Percentiles rank a stretch among this genome's conserved stretches.
Evolutionary conservation across 495 filamentous ascomycete genomes (phyloP).

Genomic region (Neurospora sp.): DNA sequence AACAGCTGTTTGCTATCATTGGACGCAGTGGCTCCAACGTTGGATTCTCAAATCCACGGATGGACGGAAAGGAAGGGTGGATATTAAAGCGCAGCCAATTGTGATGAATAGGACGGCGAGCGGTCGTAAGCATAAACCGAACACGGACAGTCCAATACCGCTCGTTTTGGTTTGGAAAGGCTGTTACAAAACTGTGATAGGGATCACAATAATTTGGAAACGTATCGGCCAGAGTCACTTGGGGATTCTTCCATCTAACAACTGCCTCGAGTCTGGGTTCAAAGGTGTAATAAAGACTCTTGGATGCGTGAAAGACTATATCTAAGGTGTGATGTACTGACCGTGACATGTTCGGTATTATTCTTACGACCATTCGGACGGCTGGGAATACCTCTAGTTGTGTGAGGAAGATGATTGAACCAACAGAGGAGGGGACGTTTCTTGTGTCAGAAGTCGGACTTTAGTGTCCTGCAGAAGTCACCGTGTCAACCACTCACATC

Average conservation of each 20-base stretch:
- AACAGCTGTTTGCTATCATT: neutral
- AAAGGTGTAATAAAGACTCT: neutral
- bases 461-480: neutral
- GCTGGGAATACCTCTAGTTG: no score
- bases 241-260: neutral
- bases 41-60: neutral
- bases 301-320: no score
- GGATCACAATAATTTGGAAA: neutral
- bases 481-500: neutral
- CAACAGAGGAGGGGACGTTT: neutral
- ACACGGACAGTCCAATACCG: neutral
- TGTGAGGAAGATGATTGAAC: neutral
- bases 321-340: no score
- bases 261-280: neutral
- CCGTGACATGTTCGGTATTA: no score
- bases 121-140: neutral
- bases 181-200: neutral
- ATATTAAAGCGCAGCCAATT: neutral
- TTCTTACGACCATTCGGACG: no score
- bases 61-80: neutral
- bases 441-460: neutral
- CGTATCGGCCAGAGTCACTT: neutral
- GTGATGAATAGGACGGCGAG: neutral
- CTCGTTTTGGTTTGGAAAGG: neutral
- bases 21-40: neutral